These are phyloP conservation scores for Monosporascus sp. DNA, from an alignment of 2,329 filamentous ascomycete species.

Conservation along the genomic window DNA sequence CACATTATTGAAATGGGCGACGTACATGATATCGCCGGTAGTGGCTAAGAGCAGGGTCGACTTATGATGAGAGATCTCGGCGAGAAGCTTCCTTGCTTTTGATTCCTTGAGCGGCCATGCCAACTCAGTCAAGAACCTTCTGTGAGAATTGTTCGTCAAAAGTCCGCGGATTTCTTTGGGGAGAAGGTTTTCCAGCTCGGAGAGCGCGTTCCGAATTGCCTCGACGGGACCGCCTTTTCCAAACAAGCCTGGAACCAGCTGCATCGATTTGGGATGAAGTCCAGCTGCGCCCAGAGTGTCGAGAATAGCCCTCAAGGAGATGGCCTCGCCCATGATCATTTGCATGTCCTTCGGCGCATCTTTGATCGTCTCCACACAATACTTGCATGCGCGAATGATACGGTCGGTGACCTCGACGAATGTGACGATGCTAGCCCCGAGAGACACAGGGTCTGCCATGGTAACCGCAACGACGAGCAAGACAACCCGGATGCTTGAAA, in stretches of 20 bases:
- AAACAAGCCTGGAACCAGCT: slow-evolving; percentile 1
- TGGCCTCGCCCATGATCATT: slow-evolving; percentile 10
- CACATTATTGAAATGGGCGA: neutral
- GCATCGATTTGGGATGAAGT: neutral
- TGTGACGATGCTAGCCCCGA: slow-evolving; percentile 10
- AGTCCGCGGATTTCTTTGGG: neutral
- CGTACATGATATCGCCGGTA: slow-evolving; percentile 6
- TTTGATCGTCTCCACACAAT: slow-evolving; percentile 9
- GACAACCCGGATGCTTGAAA: no score
- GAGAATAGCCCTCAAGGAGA: slow-evolving; percentile 7
- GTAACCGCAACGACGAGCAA: no score
- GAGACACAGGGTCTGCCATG: slow-evolving; percentile 1
- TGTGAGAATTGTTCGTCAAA: neutral
- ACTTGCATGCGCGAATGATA: slow-evolving; percentile 8
- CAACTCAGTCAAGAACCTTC: neutral
- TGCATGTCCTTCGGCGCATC: slow-evolving; percentile 11
- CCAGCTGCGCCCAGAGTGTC: neutral
- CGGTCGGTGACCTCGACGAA: slow-evolving; percentile 10
- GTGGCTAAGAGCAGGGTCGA: slow-evolving; percentile 6
- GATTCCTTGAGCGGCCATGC: slow-evolving; percentile 10
- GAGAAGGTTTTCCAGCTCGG: neutral
- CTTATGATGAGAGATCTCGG: slow-evolving; percentile 9
- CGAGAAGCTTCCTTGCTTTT: slow-evolving; percentile 5
- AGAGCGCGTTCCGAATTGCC: neutral
- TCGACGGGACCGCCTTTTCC: neutral